Evolutionary conservation across 83 land plant genomes (phyloP), one percentile per base, ranked within the genome.

Genomic region (Thuja plicata): DNA sequence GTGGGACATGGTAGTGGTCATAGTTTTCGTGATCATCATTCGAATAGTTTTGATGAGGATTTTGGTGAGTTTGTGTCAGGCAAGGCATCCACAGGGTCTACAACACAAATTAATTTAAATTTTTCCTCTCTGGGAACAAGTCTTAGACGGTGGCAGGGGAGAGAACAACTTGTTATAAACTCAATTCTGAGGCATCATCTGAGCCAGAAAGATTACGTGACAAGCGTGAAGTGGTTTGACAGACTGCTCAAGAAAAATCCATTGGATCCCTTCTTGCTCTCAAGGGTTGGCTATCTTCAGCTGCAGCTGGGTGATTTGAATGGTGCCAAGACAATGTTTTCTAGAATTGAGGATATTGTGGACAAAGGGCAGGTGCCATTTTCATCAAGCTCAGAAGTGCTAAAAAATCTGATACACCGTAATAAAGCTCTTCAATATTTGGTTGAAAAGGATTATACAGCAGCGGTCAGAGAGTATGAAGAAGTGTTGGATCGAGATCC

Each of bases 381-480:
- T 21, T 12, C 60, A 1, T 60, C 30, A 43, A 45, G n/a, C 46
- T 43, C 74, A 17, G 74, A 62, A 48, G 79, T 35, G 48, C 82
- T 93, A 30, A 91, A 78, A 91, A 94, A 93, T 90, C 85, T 98
- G 89, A 91, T 95, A n/a, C 88, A 87, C 46, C 89, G 99, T 62
- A 97, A 98, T 66, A 93, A 90, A 88, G 99, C 97, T 40, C 91
- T 98, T 89, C 88, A 92, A 34, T 92, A 91, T 87, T 86, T 98
- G 87, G 95, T 96, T 43, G 95, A 87, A 62, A 98, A 97, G 92
- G 95, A 97, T 86, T 97, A 94, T 78, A 90, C 90, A 10, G 92
- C 96, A 45, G 99, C 99, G 9, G 91, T 97, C 83, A 92, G 97
- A 89, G 99, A 96, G 91, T 98, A 95, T 77, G 97, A 96, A 76